A percentile compares a stretch with the other conserved stretches of the same genome.
Evolutionary conservation across 306 rosid species (phyloP).

Genomic region (Hippophae gyantsensis): DNA sequence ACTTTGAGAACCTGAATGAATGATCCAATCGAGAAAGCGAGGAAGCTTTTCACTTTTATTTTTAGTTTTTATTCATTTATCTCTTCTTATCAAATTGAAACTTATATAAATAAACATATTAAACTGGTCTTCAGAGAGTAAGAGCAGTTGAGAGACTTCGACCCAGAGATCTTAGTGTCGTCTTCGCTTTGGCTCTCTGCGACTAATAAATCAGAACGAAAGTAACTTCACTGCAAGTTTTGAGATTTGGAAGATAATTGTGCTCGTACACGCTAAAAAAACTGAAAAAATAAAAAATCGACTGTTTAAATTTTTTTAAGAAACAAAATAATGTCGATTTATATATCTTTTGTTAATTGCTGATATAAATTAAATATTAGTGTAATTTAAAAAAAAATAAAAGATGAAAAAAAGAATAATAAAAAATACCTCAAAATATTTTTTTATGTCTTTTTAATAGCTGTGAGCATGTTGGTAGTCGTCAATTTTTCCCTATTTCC

Average conservation of each 20-base stretch:
- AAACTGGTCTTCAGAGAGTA: conserved; percentile 13
- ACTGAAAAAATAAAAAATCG: no score
- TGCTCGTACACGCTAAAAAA: not conserved
- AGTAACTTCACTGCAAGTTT: conserved; percentile 15
- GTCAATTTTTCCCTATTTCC: conserved; percentile 31
- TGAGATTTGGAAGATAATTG: conserved; percentile 33
- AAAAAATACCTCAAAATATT: no score
- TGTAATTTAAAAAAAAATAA: no score
- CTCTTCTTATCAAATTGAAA: no score
- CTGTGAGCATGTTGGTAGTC: conserved; percentile 17
- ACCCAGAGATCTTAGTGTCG: conserved; percentile 13
- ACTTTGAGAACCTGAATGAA: conserved; percentile 2
- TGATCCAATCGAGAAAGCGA: conserved; percentile 31
- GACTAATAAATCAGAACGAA: no score
- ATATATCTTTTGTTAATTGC: no score
- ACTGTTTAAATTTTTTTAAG: no score
- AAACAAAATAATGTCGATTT: no score
- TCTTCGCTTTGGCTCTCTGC: conserved; percentile 11
- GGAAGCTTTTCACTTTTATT: conserved; percentile 18
- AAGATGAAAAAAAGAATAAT: no score
- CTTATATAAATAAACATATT: not conserved
- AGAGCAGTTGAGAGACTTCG: conserved; percentile 15
- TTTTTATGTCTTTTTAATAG: not conserved
- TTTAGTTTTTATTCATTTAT: not conserved
- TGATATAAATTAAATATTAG: no score